Evolutionary conservation across 2,329 filamentous ascomycete species (phyloP), one percentile per base, ranked within the genome.

Genomic region (Diaporthe humulicola): DNA sequence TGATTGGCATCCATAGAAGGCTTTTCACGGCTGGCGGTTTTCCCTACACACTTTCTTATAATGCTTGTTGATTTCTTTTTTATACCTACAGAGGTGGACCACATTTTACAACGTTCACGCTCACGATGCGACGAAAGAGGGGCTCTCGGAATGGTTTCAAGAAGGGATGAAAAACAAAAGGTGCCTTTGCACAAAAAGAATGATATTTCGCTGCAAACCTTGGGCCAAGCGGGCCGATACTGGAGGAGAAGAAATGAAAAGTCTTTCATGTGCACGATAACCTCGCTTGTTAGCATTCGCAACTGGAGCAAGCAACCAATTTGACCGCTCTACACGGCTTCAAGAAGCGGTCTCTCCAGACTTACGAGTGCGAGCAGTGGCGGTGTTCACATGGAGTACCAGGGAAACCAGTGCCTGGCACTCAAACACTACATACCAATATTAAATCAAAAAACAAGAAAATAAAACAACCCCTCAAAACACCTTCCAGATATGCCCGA

Each of bases 371-470:
- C 5, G 22, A n/a, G n/a, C 9, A 54, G 17, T 54, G 9, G 42
- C 45, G 58, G 17, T 42, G n/a, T 45, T 64, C 22, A 36, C 57
- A 58, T 15, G 30, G 30, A 52, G 22, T 19, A 8, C 42, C n/a
- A 64, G 38, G 58, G 54, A n/a, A 30, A 64, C 28, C 38, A 36
- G 30, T 52, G 9, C 45, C 64, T 38, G 30, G 30, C 8, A 3
- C 64, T 50, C 30, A 30, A 69, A 58, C 71, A 54, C 57, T 74
- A 73, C 64, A 73, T 66, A 70, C 17, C 67, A 64, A 66, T 60
- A 61, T 40, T 17, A 36, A 61, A 76, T 79, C 77, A 78, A 77
- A 80, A 80, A 79, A 78, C 73, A 77, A 78, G 73, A 77, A 78
- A 80, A 77, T 75, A 72, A 71, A 77, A 76, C 73, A 77, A 76